phyloP scores from a whole-genome alignment of 208 protist species.

The Leishmania amazonensis region DNA sequence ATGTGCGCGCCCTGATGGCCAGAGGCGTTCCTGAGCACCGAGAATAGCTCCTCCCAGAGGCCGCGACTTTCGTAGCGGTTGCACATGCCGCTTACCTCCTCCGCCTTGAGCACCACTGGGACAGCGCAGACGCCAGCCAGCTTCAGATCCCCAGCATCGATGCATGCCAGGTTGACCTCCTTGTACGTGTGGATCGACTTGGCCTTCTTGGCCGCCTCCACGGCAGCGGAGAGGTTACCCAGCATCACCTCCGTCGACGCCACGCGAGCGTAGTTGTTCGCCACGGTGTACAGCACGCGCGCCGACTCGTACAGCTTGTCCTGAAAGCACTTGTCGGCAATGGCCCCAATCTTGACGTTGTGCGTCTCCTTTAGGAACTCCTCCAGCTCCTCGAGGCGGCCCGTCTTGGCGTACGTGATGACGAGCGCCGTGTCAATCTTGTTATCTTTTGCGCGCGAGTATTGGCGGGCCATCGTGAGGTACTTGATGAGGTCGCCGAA shows the following conservation, averaged over 20 bases:
- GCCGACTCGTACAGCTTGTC: slow-evolving; percentile 98
- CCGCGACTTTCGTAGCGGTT: slow-evolving; percentile 87
- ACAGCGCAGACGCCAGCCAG: slow-evolving; percentile 98
- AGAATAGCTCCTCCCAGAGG: slow-evolving; percentile 97
- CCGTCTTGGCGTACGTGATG: slow-evolving; percentile 97
- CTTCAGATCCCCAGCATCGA: slow-evolving; percentile 98
- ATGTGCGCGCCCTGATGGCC: slow-evolving; percentile 97
- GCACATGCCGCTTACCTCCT: slow-evolving; percentile 97
- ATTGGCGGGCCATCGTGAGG: slow-evolving; percentile 97
- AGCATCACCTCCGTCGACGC: slow-evolving; percentile 97
- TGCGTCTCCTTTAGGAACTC: slow-evolving; percentile 99
- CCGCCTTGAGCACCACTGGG: slow-evolving; percentile 97
- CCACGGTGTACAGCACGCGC: slow-evolving; percentile 97
- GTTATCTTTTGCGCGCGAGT: slow-evolving; percentile 82
- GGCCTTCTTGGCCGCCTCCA: slow-evolving; percentile 99
- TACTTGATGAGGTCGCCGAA: slow-evolving; percentile 98
- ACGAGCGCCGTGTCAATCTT: slow-evolving; percentile 99
- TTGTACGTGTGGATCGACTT: slow-evolving; percentile 97
- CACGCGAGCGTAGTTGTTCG: slow-evolving; percentile 96
- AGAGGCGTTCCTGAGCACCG: slow-evolving; percentile 95
- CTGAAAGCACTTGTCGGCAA: slow-evolving; percentile 99
- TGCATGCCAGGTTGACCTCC: slow-evolving; percentile 96
- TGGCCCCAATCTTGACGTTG: slow-evolving; percentile 94
- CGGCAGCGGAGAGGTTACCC: slow-evolving; percentile 93
- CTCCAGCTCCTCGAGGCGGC: slow-evolving; percentile 97